These are phyloP conservation scores for Pezicula rhizophila DNA, from an alignment of 2,329 filamentous ascomycete species.

Conservation along the genomic window DNA sequence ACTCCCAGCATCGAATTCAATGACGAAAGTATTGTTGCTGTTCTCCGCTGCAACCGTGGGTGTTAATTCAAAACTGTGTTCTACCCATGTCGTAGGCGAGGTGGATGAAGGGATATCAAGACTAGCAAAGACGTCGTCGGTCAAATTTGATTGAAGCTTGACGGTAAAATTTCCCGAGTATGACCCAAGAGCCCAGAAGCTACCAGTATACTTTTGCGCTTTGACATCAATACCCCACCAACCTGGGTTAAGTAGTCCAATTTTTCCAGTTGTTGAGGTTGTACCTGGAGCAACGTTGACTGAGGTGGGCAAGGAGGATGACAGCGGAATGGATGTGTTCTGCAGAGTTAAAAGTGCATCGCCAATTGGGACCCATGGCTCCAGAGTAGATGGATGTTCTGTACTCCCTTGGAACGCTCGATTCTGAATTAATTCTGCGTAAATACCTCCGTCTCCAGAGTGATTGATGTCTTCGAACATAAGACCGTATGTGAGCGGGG, in stretches of 20 bases:
- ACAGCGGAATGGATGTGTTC: slow-evolving; percentile 19
- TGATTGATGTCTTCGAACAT: slow-evolving; percentile 28
- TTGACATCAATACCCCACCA: slow-evolving; percentile 47
- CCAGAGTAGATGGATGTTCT: slow-evolving; percentile 40
- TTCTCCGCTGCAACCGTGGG: slow-evolving; percentile 15
- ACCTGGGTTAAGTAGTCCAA: slow-evolving; percentile 47
- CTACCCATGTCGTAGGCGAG: slow-evolving; percentile 15
- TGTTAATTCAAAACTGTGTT: slow-evolving; percentile 14
- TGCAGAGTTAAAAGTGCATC: slow-evolving; percentile 26
- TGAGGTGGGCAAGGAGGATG: slow-evolving; percentile 19
- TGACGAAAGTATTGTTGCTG: slow-evolving; percentile 47
- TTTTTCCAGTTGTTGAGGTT: slow-evolving; percentile 26
- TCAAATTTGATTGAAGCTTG: slow-evolving; percentile 19
- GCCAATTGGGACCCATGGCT: slow-evolving; percentile 25
- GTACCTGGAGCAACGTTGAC: slow-evolving; percentile 24
- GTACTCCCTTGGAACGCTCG: slow-evolving; percentile 56
- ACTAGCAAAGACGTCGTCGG: slow-evolving; percentile 14
- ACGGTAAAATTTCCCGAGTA: slow-evolving; percentile 22
- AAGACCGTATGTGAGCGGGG: slow-evolving; percentile 21
- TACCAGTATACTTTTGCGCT: slow-evolving; percentile 21
- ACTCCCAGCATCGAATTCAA: slow-evolving; percentile 44
- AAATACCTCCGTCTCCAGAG: slow-evolving; percentile 32
- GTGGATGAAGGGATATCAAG: slow-evolving; percentile 11
- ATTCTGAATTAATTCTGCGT: slow-evolving; percentile 65
- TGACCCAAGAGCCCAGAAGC: slow-evolving; percentile 19